A percentile compares a stretch with the other conserved stretches of the same genome.
phyloP scores from a whole-genome alignment of 345 rosid species.

The Arabidopsis arenosa region DNA sequence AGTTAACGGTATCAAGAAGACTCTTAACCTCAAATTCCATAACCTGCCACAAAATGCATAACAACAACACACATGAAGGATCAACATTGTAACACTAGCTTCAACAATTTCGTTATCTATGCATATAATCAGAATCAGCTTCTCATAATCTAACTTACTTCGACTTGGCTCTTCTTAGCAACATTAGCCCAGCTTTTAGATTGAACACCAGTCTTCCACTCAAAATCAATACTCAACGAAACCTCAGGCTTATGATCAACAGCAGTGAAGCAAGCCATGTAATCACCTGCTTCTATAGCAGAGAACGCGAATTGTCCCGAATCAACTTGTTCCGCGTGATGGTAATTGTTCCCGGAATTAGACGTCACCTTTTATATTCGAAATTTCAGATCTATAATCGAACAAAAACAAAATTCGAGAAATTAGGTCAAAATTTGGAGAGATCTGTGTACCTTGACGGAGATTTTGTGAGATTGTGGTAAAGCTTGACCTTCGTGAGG shows the following conservation, averaged over 20 bases:
- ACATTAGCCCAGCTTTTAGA: constrained; percentile 84
- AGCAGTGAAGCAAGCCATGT: constrained; percentile 81
- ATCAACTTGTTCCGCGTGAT: constrained; percentile 69
- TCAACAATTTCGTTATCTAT: neutral
- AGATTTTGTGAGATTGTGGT: constrained; percentile 76
- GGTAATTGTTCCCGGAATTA: constrained; percentile 65
- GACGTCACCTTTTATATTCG: constrained; percentile 69
- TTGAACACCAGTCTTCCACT: constrained; percentile 87
- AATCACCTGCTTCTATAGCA: constrained; percentile 82
- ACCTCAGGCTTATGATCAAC: constrained; percentile 60
- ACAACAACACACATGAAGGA: neutral
- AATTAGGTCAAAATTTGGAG: constrained; percentile 2
- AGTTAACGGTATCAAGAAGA: constrained; percentile 42
- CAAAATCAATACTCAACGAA: constrained; percentile 71
- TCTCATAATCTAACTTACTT: neutral
- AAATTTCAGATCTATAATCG: constrained; percentile 10
- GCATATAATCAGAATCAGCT: neutral
- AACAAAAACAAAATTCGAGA: too few species aligned
- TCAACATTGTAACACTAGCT: constrained; percentile 14
- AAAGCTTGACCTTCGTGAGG: constrained; percentile 68
- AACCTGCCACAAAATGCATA: constrained; percentile 33
- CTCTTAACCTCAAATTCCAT: constrained; percentile 47
- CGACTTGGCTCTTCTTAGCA: constrained; percentile 78
- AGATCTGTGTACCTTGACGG: constrained; percentile 62
- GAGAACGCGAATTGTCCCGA: constrained; percentile 92